Percentiles rank a stretch among this genome's conserved stretches.
Evolutionary conservation across 805 yeast genomes (phyloP).

Genomic region (Soucietia sequanensis): DNA sequence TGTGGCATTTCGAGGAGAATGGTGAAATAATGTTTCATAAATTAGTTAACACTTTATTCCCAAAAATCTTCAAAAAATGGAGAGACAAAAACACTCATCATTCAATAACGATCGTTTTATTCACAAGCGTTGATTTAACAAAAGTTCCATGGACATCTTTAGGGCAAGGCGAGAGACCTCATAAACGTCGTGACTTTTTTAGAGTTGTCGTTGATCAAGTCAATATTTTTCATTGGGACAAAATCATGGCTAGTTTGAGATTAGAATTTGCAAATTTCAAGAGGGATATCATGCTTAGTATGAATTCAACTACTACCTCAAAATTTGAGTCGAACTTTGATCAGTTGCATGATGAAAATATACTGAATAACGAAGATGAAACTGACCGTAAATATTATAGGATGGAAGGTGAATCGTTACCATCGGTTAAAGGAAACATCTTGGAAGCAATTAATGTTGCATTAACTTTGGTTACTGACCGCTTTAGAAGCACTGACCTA

Average conservation of each 20-base stretch:
- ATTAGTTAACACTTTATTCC: slow-evolving; percentile 87
- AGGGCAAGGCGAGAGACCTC: slow-evolving; percentile 69
- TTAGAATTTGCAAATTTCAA: slow-evolving; percentile 82
- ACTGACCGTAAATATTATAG: slow-evolving; percentile 26
- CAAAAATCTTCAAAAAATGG: slow-evolving; percentile 87
- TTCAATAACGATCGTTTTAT: slow-evolving; percentile 81
- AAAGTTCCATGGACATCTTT: slow-evolving; percentile 53
- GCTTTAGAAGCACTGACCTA: slow-evolving; percentile 80
- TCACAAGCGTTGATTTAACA: slow-evolving; percentile 73
- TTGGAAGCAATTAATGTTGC: slow-evolving; percentile 87
- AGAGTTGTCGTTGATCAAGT: slow-evolving; percentile 96
- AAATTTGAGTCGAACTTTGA: too few species aligned
- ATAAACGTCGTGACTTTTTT: slow-evolving; percentile 73
- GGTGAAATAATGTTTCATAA: slow-evolving; percentile 94
- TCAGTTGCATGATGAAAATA: slow-evolving; percentile 2
- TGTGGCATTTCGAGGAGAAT: slow-evolving; percentile 98
- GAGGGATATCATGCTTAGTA: slow-evolving; percentile 63
- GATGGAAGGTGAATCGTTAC: slow-evolving; percentile 66
- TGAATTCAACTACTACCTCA: too few species aligned
- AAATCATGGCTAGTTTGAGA: slow-evolving; percentile 84
- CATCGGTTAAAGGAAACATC: slow-evolving; percentile 86
- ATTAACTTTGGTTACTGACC: slow-evolving; percentile 69
- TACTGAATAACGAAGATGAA: slow-evolving; percentile 6
- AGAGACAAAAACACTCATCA: slow-evolving; percentile 85
- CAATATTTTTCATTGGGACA: slow-evolving; percentile 83